These are phyloP conservation scores for Geranium brycei DNA, from an alignment of 345 rosid species.

Conservation along the genomic window DNA sequence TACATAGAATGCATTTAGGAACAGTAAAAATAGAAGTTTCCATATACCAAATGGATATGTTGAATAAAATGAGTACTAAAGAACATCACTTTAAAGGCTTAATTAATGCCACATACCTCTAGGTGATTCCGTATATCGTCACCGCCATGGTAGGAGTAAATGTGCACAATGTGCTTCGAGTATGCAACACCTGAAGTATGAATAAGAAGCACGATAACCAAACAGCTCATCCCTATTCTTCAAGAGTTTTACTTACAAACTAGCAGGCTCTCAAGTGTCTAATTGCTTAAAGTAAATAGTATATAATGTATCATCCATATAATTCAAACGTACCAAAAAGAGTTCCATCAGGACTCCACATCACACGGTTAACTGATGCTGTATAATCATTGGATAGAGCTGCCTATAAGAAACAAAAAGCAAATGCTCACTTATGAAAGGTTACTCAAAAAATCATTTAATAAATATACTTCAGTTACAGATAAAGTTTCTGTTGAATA, in stretches of 20 bases:
- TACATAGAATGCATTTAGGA: background rate
- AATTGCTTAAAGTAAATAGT: background rate
- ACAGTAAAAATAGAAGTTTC: background rate
- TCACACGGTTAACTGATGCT: conserved; percentile 63
- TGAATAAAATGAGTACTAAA: background rate
- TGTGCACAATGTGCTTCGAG: conserved; percentile 66
- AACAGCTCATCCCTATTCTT: background rate
- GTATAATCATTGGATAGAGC: conserved; percentile 42
- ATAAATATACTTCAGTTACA: background rate
- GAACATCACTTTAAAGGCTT: background rate
- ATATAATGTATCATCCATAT: background rate
- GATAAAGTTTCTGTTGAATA: conserved; percentile 1
- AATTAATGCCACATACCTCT: conserved; percentile 42
- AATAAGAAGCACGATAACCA: conserved; percentile 9
- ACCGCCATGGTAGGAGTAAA: conserved; percentile 54
- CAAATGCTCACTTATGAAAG: conserved; percentile 2
- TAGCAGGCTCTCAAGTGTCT: conserved; percentile 5
- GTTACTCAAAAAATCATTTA: conserved; percentile 2
- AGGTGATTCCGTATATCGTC: conserved; percentile 52
- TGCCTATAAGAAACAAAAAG: conserved; percentile 24
- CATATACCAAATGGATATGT: background rate
- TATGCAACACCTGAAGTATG: conserved; percentile 63
- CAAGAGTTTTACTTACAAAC: background rate
- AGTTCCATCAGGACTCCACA: conserved; percentile 83
- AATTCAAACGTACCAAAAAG: conserved; percentile 45